Evolutionary conservation across 1,139 yeast species (phyloP).

Genomic region (Saccharomyces pastorianus): DNA sequence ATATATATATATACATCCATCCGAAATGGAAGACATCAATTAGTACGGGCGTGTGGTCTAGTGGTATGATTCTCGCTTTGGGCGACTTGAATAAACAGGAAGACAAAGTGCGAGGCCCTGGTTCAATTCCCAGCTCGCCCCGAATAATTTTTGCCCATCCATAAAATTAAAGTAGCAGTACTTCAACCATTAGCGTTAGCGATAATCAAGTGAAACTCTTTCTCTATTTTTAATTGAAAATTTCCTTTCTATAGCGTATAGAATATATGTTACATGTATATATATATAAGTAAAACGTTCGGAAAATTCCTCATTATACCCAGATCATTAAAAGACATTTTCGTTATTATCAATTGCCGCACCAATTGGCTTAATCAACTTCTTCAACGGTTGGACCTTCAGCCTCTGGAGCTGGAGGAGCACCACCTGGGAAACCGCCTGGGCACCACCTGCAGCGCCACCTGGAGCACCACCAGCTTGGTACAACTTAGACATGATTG

Average conservation of each 20-base stretch:
- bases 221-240: not conserved
- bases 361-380: constrained; percentile 43
- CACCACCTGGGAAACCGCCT: constrained; percentile 20
- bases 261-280: constrained; percentile 1
- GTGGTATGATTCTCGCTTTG: constrained; percentile 9
- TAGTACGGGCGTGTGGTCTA: constrained; percentile 8
- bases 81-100: constrained; percentile 3
- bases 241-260: not conserved
- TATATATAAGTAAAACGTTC: not conserved
- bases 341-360: not conserved
- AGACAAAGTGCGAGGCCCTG: constrained; percentile 11
- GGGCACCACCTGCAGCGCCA: constrained; percentile 43
- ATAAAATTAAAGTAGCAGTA: too few relatives aligned
- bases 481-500: constrained; percentile 56
- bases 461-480: constrained; percentile 53
- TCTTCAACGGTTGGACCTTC: constrained; percentile 66
- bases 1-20: too few relatives aligned
- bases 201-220: too few relatives aligned
- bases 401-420: constrained; percentile 35
- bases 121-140: constrained; percentile 31
- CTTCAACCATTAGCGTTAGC: too few relatives aligned
- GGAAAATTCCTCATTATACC: not conserved
- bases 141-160: constrained; percentile 5
- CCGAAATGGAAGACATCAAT: not conserved
- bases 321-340: not conserved